Evolutionary conservation across 2,329 filamentous ascomycete species (phyloP).

Genomic region (Fusarium succisae): DNA sequence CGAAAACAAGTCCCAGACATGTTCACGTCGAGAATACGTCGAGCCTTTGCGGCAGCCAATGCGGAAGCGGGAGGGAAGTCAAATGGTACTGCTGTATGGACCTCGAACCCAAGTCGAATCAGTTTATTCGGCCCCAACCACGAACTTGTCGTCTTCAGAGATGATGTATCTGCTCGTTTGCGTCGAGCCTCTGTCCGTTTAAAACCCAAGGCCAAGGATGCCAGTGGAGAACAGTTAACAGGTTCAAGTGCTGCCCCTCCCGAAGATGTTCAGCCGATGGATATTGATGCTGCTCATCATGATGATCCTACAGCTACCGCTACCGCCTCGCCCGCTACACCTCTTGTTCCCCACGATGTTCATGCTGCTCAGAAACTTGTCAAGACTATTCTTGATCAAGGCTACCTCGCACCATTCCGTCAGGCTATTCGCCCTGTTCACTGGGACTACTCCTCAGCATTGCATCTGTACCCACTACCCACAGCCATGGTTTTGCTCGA

Average conservation of each 20-base stretch:
- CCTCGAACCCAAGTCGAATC: conserved; percentile 84
- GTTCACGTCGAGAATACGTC: conserved; percentile 87
- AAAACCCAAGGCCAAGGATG: conserved; percentile 54
- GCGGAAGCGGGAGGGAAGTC: conserved; percentile 67
- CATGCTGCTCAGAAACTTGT: conserved; percentile 79
- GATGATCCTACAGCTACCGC: conserved; percentile 23
- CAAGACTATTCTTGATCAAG: conserved; percentile 92
- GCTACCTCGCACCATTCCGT: conserved; percentile 86
- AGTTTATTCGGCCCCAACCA: conserved; percentile 87
- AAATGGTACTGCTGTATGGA: conserved; percentile 77
- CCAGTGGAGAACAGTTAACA: conserved; percentile 45
- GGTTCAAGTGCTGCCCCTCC: conserved; percentile 14
- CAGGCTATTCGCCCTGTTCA: conserved; percentile 81
- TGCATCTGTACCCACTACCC: conserved; percentile 89
- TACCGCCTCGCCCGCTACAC: conserved; percentile 50
- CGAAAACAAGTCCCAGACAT: conserved; percentile 80
- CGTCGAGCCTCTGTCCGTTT: conserved; percentile 80
- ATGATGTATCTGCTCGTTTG: conserved; percentile 84
- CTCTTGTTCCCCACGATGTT: conserved; percentile 57
- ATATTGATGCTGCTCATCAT: conserved; percentile 50
- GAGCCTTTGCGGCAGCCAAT: conserved; percentile 82
- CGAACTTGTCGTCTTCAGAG: conserved; percentile 86
- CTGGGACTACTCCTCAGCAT: conserved; percentile 83
- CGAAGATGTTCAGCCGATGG: conserved; percentile 48
- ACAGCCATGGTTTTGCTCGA: conserved; percentile 86